Evolutionary conservation across 495 filamentous ascomycete genomes (phyloP), one percentile per base, ranked within the genome.

Genomic region (Opeltia flavorubescens): DNA sequence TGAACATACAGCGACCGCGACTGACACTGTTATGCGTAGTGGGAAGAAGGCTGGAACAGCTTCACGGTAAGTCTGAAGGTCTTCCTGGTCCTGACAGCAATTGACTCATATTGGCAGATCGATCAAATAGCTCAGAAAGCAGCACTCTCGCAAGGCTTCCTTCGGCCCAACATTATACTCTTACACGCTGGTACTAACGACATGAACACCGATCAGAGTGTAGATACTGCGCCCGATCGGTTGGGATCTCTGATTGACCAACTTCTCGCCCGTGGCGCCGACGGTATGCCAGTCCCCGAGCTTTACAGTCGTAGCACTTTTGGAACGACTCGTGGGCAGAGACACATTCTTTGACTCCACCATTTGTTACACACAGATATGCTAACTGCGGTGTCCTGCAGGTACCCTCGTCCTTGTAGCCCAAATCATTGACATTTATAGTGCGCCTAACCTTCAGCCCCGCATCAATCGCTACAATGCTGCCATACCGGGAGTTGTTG

Each of bases 31-130:
- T 25, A 48, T 40, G 64, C 75, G 51, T 70, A 73, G 59, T 67
- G 68, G 20, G 62, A 68, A 48, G 73, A 78, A 48, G 74, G 70
- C 30, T 70, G 68, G 51, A 60, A 63, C 1, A 71, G 71, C 33
- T 61, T 51, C 46, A 57, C 62, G 12, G 38, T 41, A 41, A 11
- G 38, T 9, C 36, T 5, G 2, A 2, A 2, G n/a, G n/a, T n/a
- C 13, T 6, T 13, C 29, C 29, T 31, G 29, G 6, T 31, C 29
- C 36, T 20, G 18, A 20, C 5, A 18, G 36, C 11, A n/a, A 18
- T 4, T 18, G 36, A 40, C 5, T 40, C 4, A 18, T n/a, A 40
- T 18, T 7, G 18, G n/a, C 11, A 40, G 36, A 40, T 40, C 18
- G 4, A 4, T 3, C 15, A 40, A 4, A 40, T 40, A 4, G 36